Evolutionary conservation across 2,329 filamentous ascomycete species (phyloP), one percentile per base, ranked within the genome.

Genomic region (Arthroderma sp.): DNA sequence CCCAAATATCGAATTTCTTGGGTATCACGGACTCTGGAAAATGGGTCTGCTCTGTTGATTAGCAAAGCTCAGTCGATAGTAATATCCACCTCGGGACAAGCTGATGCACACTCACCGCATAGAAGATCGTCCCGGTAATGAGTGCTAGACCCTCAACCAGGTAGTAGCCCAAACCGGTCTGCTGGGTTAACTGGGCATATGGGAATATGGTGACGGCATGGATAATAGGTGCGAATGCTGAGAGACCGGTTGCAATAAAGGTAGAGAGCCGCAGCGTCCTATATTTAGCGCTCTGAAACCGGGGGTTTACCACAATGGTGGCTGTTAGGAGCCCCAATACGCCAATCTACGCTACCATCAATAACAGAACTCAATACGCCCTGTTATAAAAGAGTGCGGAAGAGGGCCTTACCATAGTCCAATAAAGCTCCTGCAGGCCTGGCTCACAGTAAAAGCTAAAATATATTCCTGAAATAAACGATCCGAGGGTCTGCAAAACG

Each of bases 1-100:
- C 91, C 81, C 87, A 87, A 55, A 96, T 87, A 72, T 98, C 93
- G 67, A 91, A 96, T 6, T 71, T 76, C 1, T 88, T 0, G 91
- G 93, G 47, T 76, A 80, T 66, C 79, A 82, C 59, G 93, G 72
- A 91, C 84, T 38, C 93, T 1, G 76, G 75, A 53, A 77, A 71
- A 38, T 71, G 66, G 4, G 66, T 70, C 74, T 75, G 15, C 17
- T 38, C 31, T 37, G 11, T 49, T 25, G 11, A 11, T 49, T n/a
- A 49, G 44, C 2, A 21, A 7, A 15, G 25, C 25, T 8, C 44
- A 59, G 54, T 13, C 63, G 59, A 56, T 60, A 63, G 59, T 59
- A 62, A 37, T 57, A 57, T 56, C n/a, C n/a, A n/a, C n/a, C n/a
- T n/a, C n/a, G n/a, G n/a, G n/a, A n/a, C n/a, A n/a, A n/a, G n/a